phyloP scores from a whole-genome alignment of 2,329 filamentous ascomycete genomes.

The Escovopsis sp. region DNA sequence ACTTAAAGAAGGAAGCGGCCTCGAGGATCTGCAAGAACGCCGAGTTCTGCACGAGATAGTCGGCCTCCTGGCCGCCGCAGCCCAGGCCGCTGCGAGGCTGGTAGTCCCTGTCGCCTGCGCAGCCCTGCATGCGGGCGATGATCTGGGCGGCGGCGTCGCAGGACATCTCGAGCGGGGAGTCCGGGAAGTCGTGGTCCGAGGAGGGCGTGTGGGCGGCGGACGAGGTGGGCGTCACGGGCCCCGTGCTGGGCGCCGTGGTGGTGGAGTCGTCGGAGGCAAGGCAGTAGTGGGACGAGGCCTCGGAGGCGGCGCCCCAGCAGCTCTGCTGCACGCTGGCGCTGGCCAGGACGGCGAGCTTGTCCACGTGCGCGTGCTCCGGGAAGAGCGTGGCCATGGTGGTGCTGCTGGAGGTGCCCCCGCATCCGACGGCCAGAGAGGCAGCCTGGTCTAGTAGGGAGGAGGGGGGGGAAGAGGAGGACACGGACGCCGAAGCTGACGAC shows the following conservation, averaged over 20 bases:
- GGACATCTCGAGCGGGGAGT: conserved; percentile 19
- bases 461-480: not conserved
- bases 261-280: conserved; percentile 9
- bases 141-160: conserved; percentile 21
- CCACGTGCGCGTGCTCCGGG: conserved; percentile 12
- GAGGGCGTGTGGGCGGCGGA: conserved; percentile 5
- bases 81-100: conserved; percentile 15
- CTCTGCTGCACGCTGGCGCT: conserved; percentile 20
- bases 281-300: conserved; percentile 10
- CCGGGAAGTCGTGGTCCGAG: conserved; percentile 6
- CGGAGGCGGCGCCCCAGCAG: conserved; percentile 7
- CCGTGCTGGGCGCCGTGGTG: conserved; percentile 6
- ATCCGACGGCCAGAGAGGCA: not conserved
- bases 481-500: not conserved
- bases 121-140: conserved; percentile 24
- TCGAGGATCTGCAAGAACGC: conserved; percentile 21
- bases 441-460: too few species aligned
- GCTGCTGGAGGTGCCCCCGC: not conserved
- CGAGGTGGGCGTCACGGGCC: conserved; percentile 9
- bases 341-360: conserved; percentile 23
- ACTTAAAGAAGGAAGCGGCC: conserved; percentile 6
- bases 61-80: conserved; percentile 9
- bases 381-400: conserved; percentile 5
- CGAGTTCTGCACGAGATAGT: conserved; percentile 20
- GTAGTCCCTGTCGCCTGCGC: conserved; percentile 10